Percentiles rank a stretch among this genome's conserved stretches.
Evolutionary conservation across 805 yeast species (phyloP).

Genomic region (Saturnispora bothae): DNA sequence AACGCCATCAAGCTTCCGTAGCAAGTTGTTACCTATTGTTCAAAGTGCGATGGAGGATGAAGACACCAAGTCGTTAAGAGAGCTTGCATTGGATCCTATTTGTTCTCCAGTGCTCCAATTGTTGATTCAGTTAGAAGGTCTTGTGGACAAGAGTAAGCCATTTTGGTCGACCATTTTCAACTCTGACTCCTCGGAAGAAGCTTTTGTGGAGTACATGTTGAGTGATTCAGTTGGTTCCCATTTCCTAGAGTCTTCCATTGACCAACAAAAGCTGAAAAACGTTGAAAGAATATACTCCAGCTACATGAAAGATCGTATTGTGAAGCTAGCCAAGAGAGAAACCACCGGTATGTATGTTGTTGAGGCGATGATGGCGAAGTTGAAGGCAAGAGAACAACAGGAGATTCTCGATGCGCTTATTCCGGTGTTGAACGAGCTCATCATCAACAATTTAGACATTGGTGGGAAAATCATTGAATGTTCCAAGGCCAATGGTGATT

Average conservation of each 20-base stretch:
- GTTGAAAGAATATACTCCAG: constrained; percentile 58
- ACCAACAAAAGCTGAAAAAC: constrained; percentile 54
- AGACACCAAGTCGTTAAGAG: constrained; percentile 45
- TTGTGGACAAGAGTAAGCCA: constrained; percentile 61
- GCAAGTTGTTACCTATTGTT: constrained; percentile 43
- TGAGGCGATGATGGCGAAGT: constrained; percentile 54
- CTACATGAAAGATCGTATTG: constrained; percentile 66
- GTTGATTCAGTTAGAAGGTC: constrained; percentile 68
- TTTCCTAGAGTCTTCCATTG: constrained; percentile 66
- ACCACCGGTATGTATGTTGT: constrained; percentile 79
- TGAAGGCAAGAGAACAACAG: constrained; percentile 54
- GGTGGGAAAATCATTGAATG: constrained; percentile 60
- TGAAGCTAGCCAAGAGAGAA: constrained; percentile 67
- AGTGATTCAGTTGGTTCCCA: constrained; percentile 92
- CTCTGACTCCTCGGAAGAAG: constrained; percentile 52
- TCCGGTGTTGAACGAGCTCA: constrained; percentile 52
- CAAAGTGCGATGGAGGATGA: constrained; percentile 29
- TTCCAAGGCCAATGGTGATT: constrained; percentile 46
- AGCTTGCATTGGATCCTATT: constrained; percentile 62
- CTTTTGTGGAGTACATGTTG: constrained; percentile 73
- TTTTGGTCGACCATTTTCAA: constrained; percentile 58
- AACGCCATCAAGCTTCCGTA: constrained; percentile 60
- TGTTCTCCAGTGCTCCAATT: constrained; percentile 86
- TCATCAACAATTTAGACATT: constrained; percentile 61
- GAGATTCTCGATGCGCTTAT: constrained; percentile 52